Conservation (phyloP, 2,329 filamentous ascomycete genomes). For the Fusarium pseudocircinatum region DNA sequence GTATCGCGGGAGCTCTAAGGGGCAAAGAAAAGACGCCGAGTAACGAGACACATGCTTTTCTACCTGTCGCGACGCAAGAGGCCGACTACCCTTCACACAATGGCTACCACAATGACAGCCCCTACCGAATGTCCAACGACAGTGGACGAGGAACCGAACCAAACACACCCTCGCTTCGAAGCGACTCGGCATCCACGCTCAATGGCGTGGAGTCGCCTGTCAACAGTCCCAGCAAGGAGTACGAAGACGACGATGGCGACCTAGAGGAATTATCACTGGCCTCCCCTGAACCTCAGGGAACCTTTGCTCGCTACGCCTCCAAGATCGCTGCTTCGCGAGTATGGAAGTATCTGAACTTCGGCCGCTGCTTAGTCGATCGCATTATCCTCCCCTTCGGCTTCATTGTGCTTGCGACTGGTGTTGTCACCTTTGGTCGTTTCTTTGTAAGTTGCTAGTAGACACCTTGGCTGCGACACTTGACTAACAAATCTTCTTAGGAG, state of each 20-base stretch:
- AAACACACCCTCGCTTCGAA: slow-evolving; percentile 72
- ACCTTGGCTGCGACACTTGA: background rate
- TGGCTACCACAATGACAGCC: slow-evolving; percentile 60
- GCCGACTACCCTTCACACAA: slow-evolving; percentile 44
- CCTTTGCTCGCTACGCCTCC: slow-evolving; percentile 64
- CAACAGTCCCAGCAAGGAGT: slow-evolving; percentile 56
- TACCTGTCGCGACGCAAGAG: slow-evolving; percentile 65
- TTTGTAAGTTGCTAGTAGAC: slow-evolving; percentile 69
- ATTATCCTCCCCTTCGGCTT: slow-evolving; percentile 83
- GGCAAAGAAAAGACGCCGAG: background rate
- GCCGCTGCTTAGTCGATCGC: slow-evolving; percentile 77
- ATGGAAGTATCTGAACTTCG: slow-evolving; percentile 65
- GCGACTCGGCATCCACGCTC: slow-evolving; percentile 70
- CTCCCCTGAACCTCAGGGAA: slow-evolving; percentile 55
- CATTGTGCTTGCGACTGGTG: slow-evolving; percentile 74
- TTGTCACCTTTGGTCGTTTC: slow-evolving; percentile 81
- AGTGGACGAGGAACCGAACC: slow-evolving; percentile 80
- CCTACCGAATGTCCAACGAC: slow-evolving; percentile 70
- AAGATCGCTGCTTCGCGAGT: slow-evolving; percentile 64
- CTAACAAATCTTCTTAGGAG: slow-evolving; percentile 59
- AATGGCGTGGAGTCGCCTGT: slow-evolving; percentile 52
- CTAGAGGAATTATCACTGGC: slow-evolving; percentile 41
- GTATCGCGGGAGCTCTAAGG: slow-evolving; percentile 55
- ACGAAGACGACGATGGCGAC: slow-evolving; percentile 60
- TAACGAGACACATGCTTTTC: slow-evolving; percentile 59